These are phyloP conservation scores for Pezicula carpinea DNA, from an alignment of 2,329 filamentous ascomycete species.

Conservation along the genomic window DNA sequence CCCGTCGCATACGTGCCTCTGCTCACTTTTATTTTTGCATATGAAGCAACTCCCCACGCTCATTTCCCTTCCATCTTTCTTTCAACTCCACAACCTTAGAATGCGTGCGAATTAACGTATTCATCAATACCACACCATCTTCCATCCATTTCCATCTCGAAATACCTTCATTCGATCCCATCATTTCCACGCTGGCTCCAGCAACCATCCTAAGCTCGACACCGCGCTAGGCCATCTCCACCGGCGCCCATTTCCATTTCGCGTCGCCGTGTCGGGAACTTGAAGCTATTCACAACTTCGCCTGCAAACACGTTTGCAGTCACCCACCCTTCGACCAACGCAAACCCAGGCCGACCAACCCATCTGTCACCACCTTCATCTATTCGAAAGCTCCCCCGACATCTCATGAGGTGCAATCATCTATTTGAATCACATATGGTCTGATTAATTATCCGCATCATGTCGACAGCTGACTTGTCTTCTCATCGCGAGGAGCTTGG, in stretches of 20 bases:
- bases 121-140: conserved; percentile 16
- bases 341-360: background rate
- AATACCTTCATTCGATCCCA: conserved; percentile 10
- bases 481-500: conserved; percentile 12
- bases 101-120: conserved; percentile 20
- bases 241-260: conserved; percentile 6
- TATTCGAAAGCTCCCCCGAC: conserved; percentile 2
- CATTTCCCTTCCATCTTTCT: conserved; percentile 5
- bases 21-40: conserved; percentile 9
- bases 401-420: background rate
- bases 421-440: background rate
- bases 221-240: conserved; percentile 5
- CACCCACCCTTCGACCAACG: conserved; percentile 9
- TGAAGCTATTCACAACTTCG: conserved; percentile 26
- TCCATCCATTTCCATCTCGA: conserved; percentile 16
- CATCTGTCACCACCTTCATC: conserved; percentile 1
- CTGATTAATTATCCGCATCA: conserved; percentile 2
- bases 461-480: conserved; percentile 7
- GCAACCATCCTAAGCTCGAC: background rate
- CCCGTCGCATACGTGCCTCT: conserved; percentile 13
- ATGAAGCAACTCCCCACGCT: conserved; percentile 2
- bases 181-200: conserved; percentile 6
- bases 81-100: conserved; percentile 19
- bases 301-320: conserved; percentile 10
- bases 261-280: conserved; percentile 13